A percentile compares a stretch with the other conserved stretches of the same genome.
phyloP scores from a whole-genome alignment of 331 rosid genomes.

The Saraca asoca region DNA sequence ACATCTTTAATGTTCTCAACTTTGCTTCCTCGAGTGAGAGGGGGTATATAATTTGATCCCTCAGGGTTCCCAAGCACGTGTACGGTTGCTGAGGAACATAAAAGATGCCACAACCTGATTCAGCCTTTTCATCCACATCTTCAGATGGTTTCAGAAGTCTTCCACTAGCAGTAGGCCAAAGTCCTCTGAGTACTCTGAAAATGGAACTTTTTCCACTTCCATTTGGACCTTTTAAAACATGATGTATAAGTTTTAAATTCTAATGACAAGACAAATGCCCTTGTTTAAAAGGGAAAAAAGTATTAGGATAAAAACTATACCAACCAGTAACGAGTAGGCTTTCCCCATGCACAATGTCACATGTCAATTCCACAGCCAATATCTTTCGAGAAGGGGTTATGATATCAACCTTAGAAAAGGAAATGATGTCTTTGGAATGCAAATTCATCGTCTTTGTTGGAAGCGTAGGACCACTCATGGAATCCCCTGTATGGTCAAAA shows the following conservation, averaged over 20 bases:
- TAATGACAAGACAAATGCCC: slow-evolving; percentile 13
- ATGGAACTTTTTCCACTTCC: slow-evolving; percentile 99
- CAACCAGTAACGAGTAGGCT: slow-evolving; percentile 96
- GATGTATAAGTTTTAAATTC: slow-evolving; percentile 17
- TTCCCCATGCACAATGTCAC: slow-evolving; percentile 67
- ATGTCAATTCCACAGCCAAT: slow-evolving; percentile 85
- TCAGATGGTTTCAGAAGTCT: slow-evolving; percentile 66
- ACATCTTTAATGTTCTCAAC: slow-evolving; percentile 54
- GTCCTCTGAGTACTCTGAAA: slow-evolving; percentile 93
- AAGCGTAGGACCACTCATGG: slow-evolving; percentile 38
- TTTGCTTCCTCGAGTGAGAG: slow-evolving; percentile 84
- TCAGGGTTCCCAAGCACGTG: slow-evolving; percentile 91
- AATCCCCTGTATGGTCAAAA: slow-evolving; percentile 45
- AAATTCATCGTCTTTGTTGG: slow-evolving; percentile 45
- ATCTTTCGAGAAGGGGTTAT: slow-evolving; percentile 81
- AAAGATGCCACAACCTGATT: slow-evolving; percentile 68
- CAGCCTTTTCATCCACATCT: slow-evolving; percentile 52
- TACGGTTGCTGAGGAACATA: slow-evolving; percentile 98
- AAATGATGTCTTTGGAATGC: slow-evolving; percentile 59
- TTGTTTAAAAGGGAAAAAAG: background rate
- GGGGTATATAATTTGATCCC: slow-evolving; percentile 98
- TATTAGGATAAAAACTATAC: slow-evolving; percentile 38
- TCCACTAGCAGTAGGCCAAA: slow-evolving; percentile 89
- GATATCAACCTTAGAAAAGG: slow-evolving; percentile 80
- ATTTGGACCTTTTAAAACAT: slow-evolving; percentile 77